A percentile compares a stretch with the other conserved stretches of the same genome.
These are phyloP conservation scores for Colletotrichum lupini DNA, from an alignment of 2,329 filamentous ascomycete species.

Conservation along the genomic window DNA sequence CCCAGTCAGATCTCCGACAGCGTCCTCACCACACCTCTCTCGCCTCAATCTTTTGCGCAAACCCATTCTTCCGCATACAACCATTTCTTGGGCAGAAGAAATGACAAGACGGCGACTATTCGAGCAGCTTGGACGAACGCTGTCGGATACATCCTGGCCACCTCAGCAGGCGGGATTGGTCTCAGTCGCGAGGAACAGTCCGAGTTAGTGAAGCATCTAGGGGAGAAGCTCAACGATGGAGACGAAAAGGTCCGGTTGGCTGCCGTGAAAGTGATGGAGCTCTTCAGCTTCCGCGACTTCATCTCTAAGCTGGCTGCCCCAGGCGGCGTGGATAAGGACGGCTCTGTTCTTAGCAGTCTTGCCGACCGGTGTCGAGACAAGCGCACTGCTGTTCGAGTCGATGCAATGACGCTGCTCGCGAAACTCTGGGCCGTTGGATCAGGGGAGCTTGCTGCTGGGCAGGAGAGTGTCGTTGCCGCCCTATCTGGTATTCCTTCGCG, in stretches of 20 bases:
- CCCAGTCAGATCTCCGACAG: slow-evolving; percentile 62
- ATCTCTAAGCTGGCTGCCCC: slow-evolving; percentile 82
- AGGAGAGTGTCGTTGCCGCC: slow-evolving; percentile 79
- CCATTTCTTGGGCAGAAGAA: slow-evolving; percentile 84
- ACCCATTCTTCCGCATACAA: slow-evolving; percentile 83
- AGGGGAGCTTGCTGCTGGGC: slow-evolving; percentile 85
- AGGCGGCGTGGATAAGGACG: slow-evolving; percentile 79
- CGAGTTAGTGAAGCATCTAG: slow-evolving; percentile 77
- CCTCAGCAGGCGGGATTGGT: slow-evolving; percentile 89
- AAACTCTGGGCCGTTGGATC: slow-evolving; percentile 94
- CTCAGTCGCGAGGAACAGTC: slow-evolving; percentile 85
- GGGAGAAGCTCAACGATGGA: slow-evolving; percentile 84
- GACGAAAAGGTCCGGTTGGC: slow-evolving; percentile 93
- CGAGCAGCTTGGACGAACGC: slow-evolving; percentile 88
- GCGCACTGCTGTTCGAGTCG: slow-evolving; percentile 82
- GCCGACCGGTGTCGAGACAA: slow-evolving; percentile 91
- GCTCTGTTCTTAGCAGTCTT: slow-evolving; percentile 83
- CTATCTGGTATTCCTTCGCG: slow-evolving; percentile 84
- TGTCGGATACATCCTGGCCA: slow-evolving; percentile 87
- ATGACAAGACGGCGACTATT: slow-evolving; percentile 87
- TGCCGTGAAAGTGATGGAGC: slow-evolving; percentile 85
- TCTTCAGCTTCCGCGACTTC: slow-evolving; percentile 83
- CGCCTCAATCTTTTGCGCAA: slow-evolving; percentile 89
- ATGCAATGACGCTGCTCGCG: slow-evolving; percentile 86
- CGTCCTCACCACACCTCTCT: slow-evolving; percentile 83